Percentiles rank a stretch among this genome's conserved stretches.
Evolutionary conservation across 148 eudicot genomes (phyloP).

Genomic region (Rhododendron kiyosumense): DNA sequence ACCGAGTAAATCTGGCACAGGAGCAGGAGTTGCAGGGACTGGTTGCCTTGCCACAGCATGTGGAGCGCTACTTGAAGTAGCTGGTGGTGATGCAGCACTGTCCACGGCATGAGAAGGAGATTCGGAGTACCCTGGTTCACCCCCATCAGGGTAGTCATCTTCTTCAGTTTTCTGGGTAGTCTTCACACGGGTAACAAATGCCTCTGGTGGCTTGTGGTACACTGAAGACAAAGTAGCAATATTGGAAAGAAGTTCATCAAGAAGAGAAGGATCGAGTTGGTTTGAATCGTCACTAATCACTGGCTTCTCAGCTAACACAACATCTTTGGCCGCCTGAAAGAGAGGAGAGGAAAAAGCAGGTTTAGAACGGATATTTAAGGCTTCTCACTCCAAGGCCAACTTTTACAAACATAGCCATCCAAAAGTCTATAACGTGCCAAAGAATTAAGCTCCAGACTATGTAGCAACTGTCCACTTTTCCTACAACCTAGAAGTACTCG

Average conservation of each 20-base stretch:
- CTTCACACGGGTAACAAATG: constrained; percentile 88
- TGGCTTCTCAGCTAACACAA: constrained; percentile 95
- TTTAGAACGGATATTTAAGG: neutral
- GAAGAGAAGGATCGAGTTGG: constrained; percentile 89
- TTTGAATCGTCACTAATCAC: constrained; percentile 96
- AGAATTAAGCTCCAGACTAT: neutral
- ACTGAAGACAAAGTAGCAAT: constrained; percentile 94
- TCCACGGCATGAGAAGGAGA: constrained; percentile 56
- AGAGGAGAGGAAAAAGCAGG: neutral
- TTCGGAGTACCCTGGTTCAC: constrained; percentile 67
- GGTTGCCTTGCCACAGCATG: constrained; percentile 50
- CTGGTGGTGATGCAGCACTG: constrained; percentile 57
- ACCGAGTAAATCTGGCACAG: constrained; percentile 90
- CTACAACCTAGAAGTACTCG: neutral
- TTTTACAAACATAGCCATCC: neutral
- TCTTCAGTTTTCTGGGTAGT: constrained; percentile 80
- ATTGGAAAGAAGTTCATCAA: constrained; percentile 93
- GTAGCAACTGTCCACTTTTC: neutral
- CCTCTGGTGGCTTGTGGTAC: constrained; percentile 93
- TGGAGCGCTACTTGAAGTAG: constrained; percentile 45
- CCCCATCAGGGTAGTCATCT: constrained; percentile 79
- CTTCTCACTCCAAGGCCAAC: neutral
- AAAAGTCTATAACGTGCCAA: neutral
- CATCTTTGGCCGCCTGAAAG: constrained; percentile 94
- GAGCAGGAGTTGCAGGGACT: constrained; percentile 49